phyloP scores from a whole-genome alignment of 495 filamentous ascomycete genomes.

The Filosporella fistucella region DNA sequence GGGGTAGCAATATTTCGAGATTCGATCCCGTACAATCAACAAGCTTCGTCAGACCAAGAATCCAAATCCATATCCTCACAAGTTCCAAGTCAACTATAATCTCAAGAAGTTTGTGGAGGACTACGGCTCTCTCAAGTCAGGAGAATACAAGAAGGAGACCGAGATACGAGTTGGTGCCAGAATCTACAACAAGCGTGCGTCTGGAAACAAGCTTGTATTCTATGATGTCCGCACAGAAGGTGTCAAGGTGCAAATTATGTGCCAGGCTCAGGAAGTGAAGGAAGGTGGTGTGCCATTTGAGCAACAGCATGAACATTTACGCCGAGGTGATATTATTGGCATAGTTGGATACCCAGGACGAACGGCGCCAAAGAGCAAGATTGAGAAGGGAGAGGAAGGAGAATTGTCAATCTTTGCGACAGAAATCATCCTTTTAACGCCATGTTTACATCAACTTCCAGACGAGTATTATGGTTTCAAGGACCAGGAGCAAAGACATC shows the following conservation, averaged over 20 bases:
- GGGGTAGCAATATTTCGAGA: constrained; percentile 91
- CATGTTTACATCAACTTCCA: constrained; percentile 91
- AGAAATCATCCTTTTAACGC: constrained; percentile 78
- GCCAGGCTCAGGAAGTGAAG: constrained; percentile 69
- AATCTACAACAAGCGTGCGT: constrained; percentile 82
- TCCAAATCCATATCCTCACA: constrained; percentile 94
- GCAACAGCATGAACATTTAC: constrained; percentile 84
- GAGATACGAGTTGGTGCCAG: constrained; percentile 73
- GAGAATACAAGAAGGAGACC: constrained; percentile 70
- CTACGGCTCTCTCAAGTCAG: constrained; percentile 74
- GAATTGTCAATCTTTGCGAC: constrained; percentile 92
- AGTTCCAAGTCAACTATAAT: constrained; percentile 83
- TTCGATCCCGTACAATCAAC: constrained; percentile 79
- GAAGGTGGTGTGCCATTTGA: constrained; percentile 61
- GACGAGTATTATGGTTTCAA: constrained; percentile 90
- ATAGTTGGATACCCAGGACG: constrained; percentile 86
- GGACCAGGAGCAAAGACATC: constrained; percentile 87
- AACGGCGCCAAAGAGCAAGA: constrained; percentile 80
- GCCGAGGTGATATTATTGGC: constrained; percentile 86
- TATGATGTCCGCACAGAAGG: constrained; percentile 88
- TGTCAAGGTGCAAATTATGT: constrained; percentile 84
- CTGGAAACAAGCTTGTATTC: constrained; percentile 83
- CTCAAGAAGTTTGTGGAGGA: constrained; percentile 71
- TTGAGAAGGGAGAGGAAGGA: constrained; percentile 63
- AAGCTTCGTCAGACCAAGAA: constrained; percentile 76